These are phyloP conservation scores for Claviceps maximensis DNA, from an alignment of 2,329 filamentous ascomycete genomes.

Conservation along the genomic window DNA sequence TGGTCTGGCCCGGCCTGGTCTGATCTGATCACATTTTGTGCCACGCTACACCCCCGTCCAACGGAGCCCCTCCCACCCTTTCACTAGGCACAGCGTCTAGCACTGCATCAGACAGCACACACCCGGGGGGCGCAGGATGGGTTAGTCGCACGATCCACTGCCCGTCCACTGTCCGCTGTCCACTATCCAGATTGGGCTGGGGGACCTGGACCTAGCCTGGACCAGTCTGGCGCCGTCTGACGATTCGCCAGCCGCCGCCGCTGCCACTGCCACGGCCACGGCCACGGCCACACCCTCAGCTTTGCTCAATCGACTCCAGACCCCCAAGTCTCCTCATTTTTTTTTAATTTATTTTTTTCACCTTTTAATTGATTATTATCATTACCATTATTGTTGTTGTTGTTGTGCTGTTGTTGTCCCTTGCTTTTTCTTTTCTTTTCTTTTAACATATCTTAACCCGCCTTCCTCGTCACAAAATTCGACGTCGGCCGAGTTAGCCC, in stretches of 20 bases:
- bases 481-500: not conserved
- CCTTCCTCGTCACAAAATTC: not conserved
- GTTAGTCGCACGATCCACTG: not conserved
- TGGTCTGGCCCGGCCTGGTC: not conserved
- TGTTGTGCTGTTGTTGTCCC: too few relatives aligned
- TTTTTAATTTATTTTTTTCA: not conserved
- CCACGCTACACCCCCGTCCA: constrained; percentile 8
- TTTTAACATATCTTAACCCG: too few relatives aligned
- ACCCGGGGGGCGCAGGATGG: not conserved
- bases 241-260: not conserved
- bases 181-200: not conserved
- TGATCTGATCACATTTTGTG: constrained; percentile 4
- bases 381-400: not conserved
- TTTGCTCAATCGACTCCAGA: too few relatives aligned
- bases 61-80: not conserved
- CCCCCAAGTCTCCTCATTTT: too few relatives aligned
- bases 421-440: not conserved
- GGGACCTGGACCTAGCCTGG: not conserved
- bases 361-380: not conserved
- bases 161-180: not conserved
- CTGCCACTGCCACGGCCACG: not conserved
- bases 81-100: not conserved
- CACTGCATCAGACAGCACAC: not conserved
- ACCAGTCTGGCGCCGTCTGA: not conserved
- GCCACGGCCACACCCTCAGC: too few relatives aligned